Percentiles rank a stretch among this genome's conserved stretches.
phyloP scores from a whole-genome alignment of 108 stramenopile species.

The Cyclotella choctawhatcheeana region DNA sequence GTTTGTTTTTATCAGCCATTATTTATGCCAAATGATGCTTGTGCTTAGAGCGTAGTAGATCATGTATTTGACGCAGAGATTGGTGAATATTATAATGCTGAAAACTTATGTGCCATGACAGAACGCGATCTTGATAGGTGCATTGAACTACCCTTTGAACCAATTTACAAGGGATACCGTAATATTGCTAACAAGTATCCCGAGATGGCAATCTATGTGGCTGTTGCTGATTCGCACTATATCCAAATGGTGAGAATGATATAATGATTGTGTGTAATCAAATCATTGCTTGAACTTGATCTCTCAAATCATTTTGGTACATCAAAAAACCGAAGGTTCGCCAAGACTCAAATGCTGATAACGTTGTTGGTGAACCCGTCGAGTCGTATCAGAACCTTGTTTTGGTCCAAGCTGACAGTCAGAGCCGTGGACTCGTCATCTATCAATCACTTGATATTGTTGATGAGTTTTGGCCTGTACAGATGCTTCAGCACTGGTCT shows the following conservation, averaged over 20 bases:
- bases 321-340: not conserved
- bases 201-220: slow-evolving; percentile 3
- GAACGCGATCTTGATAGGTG: slow-evolving; percentile 7
- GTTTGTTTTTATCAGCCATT: too few relatives aligned
- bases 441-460: slow-evolving; percentile 10
- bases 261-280: too few relatives aligned
- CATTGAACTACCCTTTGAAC: not conserved
- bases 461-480: slow-evolving; percentile 14
- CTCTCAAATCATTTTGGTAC: too few relatives aligned
- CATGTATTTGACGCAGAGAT: not conserved
- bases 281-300: too few relatives aligned
- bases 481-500: slow-evolving; percentile 6
- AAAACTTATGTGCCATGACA: slow-evolving; percentile 9
- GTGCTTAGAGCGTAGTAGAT: not conserved
- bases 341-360: not conserved
- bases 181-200: not conserved
- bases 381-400: slow-evolving; percentile 7
- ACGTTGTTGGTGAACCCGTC: not conserved
- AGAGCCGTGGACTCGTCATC: slow-evolving; percentile 9
- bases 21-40: not conserved
- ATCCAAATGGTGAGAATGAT: slow-evolving; percentile 15
- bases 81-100: slow-evolving; percentile 2
- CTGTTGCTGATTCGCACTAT: slow-evolving; percentile 7
- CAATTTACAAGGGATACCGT: not conserved
- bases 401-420: not conserved